Conservation (phyloP, 352 stramenopile genomes). For the Pythium rhizo-oryzae region DNA sequence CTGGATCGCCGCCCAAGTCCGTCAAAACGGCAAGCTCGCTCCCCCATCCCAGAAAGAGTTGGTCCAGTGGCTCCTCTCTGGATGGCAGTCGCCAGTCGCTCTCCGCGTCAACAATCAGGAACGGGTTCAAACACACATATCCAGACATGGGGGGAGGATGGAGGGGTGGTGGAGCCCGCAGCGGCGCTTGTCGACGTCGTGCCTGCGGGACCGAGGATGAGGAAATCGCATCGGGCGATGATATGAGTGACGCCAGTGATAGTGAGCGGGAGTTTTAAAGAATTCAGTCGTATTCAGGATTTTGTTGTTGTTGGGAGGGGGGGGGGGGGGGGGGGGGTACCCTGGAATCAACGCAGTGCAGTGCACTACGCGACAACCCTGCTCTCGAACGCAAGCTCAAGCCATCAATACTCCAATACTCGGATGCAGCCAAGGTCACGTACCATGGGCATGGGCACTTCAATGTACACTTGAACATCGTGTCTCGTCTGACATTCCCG, state of each 20-base stretch:
- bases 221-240: not conserved
- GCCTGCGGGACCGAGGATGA: not conserved
- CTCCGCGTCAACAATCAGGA: not conserved
- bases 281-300: not conserved
- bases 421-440: not conserved
- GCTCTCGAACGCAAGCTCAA: slow-evolving; percentile 2
- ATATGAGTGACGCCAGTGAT: slow-evolving; percentile 4
- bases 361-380: slow-evolving; percentile 14
- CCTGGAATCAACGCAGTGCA: not conserved
- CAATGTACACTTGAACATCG: slow-evolving; percentile 1
- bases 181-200: not conserved
- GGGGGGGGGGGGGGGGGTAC: not conserved
- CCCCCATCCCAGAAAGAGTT: slow-evolving; percentile 1
- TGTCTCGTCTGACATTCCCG: slow-evolving; percentile 10
- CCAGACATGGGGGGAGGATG: not conserved
- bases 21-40: not conserved
- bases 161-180: too few species aligned
- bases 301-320: not conserved
- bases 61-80: slow-evolving; percentile 1
- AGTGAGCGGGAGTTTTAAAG: slow-evolving; percentile 1
- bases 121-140: not conserved
- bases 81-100: not conserved
- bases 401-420: not conserved
- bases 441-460: not conserved
- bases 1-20: slow-evolving; percentile 1